Conservation (phyloP, 169 alveolate species). For the Eimeria sp. region DNA sequence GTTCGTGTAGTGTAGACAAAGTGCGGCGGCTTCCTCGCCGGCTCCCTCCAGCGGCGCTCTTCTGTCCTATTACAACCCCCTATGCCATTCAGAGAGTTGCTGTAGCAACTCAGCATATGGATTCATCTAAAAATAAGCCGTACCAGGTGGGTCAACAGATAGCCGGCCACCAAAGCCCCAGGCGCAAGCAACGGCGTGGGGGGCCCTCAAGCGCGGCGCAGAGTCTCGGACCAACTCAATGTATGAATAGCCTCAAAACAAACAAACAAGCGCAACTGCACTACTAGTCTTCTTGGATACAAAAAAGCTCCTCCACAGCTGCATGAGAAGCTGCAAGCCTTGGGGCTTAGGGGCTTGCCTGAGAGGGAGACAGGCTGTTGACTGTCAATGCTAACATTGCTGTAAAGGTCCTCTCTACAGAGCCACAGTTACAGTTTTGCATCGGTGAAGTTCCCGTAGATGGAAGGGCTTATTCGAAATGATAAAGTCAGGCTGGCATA, state of each 20-base stretch:
- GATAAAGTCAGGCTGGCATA: neutral
- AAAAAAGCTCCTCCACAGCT: neutral
- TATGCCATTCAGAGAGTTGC: neutral
- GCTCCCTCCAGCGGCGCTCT: neutral
- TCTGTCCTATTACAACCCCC: neutral
- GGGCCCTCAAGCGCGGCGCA: slow-evolving; percentile 59
- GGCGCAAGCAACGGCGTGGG: neutral
- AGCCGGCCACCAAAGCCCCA: slow-evolving; percentile 63
- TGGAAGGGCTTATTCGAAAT: neutral
- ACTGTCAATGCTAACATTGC: neutral
- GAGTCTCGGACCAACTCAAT: slow-evolving; percentile 1
- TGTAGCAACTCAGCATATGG: neutral
- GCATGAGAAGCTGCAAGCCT: slow-evolving; percentile 1
- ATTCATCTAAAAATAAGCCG: neutral
- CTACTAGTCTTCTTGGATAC: neutral
- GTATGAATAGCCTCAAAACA: neutral
- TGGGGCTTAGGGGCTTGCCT: slow-evolving; percentile 40
- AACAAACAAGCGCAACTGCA: slow-evolving; percentile 15
- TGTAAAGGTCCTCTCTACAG: neutral
- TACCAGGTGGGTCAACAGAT: slow-evolving; percentile 35
- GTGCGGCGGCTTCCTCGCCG: neutral
- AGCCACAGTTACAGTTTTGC: neutral
- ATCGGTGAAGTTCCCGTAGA: neutral
- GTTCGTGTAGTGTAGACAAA: neutral
- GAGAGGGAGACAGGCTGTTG: slow-evolving; percentile 50